Conservation (phyloP, 768 basidiomycete species). For the Tylopilus subfusipes region DNA sequence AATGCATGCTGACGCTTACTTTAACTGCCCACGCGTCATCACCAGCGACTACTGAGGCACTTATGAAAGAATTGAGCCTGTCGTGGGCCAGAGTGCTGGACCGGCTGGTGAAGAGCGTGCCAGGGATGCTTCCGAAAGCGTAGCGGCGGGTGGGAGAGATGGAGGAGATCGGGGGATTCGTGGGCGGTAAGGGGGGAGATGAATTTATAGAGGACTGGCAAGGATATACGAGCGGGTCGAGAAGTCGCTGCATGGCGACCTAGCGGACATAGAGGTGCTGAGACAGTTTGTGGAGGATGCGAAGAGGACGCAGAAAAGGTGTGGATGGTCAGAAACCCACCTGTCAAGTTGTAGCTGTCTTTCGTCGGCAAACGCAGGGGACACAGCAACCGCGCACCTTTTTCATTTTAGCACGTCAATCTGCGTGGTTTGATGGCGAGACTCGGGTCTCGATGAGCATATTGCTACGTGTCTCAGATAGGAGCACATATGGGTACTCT, state of each 20-base stretch:
- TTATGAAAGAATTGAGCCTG: conserved; percentile 44
- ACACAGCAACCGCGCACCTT: conserved; percentile 16
- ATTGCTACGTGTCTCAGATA: not conserved
- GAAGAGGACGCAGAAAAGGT: conserved; percentile 20
- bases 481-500: not conserved
- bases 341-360: conserved; percentile 11
- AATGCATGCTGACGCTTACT: conserved; percentile 1
- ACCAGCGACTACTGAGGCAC: conserved; percentile 57
- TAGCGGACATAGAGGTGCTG: conserved; percentile 40
- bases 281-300: conserved; percentile 46
- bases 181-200: conserved; percentile 42
- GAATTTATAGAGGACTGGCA: conserved; percentile 49
- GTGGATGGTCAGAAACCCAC: conserved; percentile 8
- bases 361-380: conserved; percentile 8
- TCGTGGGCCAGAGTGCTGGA: conserved; percentile 46
- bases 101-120: conserved; percentile 38
- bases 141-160: conserved; percentile 64
- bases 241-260: conserved; percentile 35
- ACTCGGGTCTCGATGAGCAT: not conserved
- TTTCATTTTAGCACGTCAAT: conserved; percentile 26
- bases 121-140: conserved; percentile 56
- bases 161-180: conserved; percentile 59
- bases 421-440: conserved; percentile 9
- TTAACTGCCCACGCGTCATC: conserved; percentile 55
- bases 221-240: conserved; percentile 44